Evolutionary conservation across 1,139 yeast species (phyloP), one percentile per base, ranked within the genome.

Genomic region (Debaryomyces udenii): DNA sequence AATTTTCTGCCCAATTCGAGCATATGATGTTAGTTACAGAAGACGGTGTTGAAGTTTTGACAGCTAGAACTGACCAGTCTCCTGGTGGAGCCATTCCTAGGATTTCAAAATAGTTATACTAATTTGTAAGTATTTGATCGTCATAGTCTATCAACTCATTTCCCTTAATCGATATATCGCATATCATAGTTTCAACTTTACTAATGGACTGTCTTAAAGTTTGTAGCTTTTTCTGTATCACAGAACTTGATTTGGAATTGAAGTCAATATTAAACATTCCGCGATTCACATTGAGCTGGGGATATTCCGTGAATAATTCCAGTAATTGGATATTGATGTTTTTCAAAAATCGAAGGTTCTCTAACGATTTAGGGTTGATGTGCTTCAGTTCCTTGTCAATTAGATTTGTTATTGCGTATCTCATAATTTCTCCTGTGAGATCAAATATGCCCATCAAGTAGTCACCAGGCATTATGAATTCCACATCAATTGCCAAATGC

Each of bases 11-110:
- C 1, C 99, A 94, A 65, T 94, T 94, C 55, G 95, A 94, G 66
- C 98, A 94, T 60, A 91, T 95, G 61, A 59, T 94, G 57, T 67
- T 94, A 47, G 95, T 93, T 28, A 94, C 99, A 4, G 98, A 90
- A 57, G 85, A 82, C 40, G 99, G 99, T 11, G 89, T 85, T 31
- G 99, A 94, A 65, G 85, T 93, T 9, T 76, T 94, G 56, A 86
- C 96, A 26, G 96, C 90, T 0, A 79, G 98, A 61, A 74, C 72
- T 41, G 82, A 81, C 51, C 70, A 70, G 44, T 83, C 93, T 37
- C 97, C 98, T 3, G 98, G 98, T 40, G 98, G 98, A 1, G 78
- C 96, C 11, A 65, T 86, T 40, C 68, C 80, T 30, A 75, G 95
- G 66, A 70, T 77, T 34, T 64, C 62, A 50, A 35, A n/a, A 32